A percentile compares a stretch with the other conserved stretches of the same genome.
Evolutionary conservation across 2,329 filamentous ascomycete genomes (phyloP).

Genomic region (Trichoderma endophyticum): DNA sequence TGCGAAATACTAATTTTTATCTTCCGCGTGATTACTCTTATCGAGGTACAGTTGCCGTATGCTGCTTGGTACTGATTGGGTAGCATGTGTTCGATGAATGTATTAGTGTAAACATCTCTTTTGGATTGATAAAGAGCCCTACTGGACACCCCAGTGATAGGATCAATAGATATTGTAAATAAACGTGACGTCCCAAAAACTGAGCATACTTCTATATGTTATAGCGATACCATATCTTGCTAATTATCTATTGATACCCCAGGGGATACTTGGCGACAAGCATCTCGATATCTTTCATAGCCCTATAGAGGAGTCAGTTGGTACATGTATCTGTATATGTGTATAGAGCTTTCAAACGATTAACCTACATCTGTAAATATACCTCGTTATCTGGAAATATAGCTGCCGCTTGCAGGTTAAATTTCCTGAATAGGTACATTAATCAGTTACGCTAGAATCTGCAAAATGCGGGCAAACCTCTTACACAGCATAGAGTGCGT

Average conservation of each 20-base stretch:
- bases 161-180: not conserved
- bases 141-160: not conserved
- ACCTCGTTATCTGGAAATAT: not conserved
- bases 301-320: not conserved
- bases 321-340: not conserved
- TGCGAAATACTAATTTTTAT: not conserved
- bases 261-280: not conserved
- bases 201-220: not conserved
- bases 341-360: not conserved
- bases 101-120: too few relatives aligned
- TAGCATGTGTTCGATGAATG: too few relatives aligned
- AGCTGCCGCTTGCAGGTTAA: not conserved
- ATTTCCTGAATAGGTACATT: not conserved
- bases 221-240: not conserved
- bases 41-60: not conserved
- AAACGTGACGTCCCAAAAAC: not conserved
- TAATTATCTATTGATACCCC: not conserved
- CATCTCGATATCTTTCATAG: not conserved
- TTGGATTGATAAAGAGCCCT: not conserved
- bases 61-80: not conserved
- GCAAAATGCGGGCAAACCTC: not conserved
- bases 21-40: not conserved
- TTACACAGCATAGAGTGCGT: not conserved
- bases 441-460: not conserved
- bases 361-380: not conserved